These are phyloP conservation scores for Phytophthora foliorum DNA, from an alignment of 352 stramenopile genomes.

Conservation along the genomic window DNA sequence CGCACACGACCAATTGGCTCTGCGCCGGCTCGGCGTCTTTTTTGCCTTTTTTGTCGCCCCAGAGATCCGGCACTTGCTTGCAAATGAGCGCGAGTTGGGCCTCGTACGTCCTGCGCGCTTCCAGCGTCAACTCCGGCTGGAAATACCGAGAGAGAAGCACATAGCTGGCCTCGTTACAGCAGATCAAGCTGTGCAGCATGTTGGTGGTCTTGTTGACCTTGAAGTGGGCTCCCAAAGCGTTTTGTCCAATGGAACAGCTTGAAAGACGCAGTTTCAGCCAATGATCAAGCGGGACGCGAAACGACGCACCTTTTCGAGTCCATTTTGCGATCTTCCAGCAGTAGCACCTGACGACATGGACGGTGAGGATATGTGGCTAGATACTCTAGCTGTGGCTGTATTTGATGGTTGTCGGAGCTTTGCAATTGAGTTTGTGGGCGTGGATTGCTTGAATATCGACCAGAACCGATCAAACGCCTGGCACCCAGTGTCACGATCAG, in stretches of 20 bases:
- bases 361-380: slow-evolving; percentile 28
- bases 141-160: slow-evolving; percentile 80
- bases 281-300: slow-evolving; percentile 20
- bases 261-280: slow-evolving; percentile 14
- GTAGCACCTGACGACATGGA: slow-evolving; percentile 33
- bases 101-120: slow-evolving; percentile 59
- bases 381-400: neutral
- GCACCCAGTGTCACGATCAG: slow-evolving; percentile 87
- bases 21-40: slow-evolving; percentile 21
- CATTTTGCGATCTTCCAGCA: slow-evolving; percentile 44
- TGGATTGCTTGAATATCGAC: neutral
- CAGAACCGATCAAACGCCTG: slow-evolving; percentile 69
- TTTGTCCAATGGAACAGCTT: slow-evolving; percentile 3
- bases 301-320: slow-evolving; percentile 25
- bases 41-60: slow-evolving; percentile 29
- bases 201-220: neutral
- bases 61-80: slow-evolving; percentile 45
- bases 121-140: slow-evolving; percentile 50
- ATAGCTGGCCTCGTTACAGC: slow-evolving; percentile 72
- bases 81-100: slow-evolving; percentile 58
- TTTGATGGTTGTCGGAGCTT: slow-evolving; percentile 5
- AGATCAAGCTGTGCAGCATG: slow-evolving; percentile 79
- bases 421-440: neutral
- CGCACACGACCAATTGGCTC: slow-evolving; percentile 63
- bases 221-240: too few relatives aligned